Percentiles rank a stretch among this genome's conserved stretches.
These are phyloP conservation scores for Hypericum perforatum DNA, from an alignment of 345 rosid species.

Conservation along the genomic window DNA sequence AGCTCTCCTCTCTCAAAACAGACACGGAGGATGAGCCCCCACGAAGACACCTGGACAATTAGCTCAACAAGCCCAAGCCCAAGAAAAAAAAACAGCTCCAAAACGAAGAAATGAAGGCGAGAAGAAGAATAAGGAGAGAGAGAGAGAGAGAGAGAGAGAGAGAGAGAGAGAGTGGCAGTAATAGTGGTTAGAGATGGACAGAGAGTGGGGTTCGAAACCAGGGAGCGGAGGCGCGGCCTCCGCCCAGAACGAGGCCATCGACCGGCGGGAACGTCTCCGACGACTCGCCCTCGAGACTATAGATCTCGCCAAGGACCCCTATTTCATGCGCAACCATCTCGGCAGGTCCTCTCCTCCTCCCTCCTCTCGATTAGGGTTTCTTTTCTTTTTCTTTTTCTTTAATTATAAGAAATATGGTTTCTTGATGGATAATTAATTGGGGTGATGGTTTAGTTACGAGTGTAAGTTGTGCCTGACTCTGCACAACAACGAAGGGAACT, in stretches of 20 bases:
- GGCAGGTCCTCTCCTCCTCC: constrained; percentile 47
- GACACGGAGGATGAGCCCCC: too few species aligned
- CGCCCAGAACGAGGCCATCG: constrained; percentile 89
- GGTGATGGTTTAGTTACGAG: constrained; percentile 58
- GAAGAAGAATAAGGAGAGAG: too few species aligned
- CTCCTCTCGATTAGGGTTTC: neutral
- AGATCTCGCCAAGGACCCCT: constrained; percentile 95
- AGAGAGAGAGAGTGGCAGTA: neutral
- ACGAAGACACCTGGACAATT: too few species aligned
- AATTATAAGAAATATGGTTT: too few species aligned
- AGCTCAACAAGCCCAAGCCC: too few species aligned
- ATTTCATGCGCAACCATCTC: constrained; percentile 97
- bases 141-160: neutral
- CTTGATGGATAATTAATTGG: constrained; percentile 6
- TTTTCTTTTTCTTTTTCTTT: neutral
- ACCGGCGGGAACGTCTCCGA: constrained; percentile 96
- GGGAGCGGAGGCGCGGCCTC: constrained; percentile 99
- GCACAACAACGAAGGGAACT: constrained; percentile 99
- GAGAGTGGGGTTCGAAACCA: constrained; percentile 98
- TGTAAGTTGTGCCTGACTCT: constrained; percentile 94
- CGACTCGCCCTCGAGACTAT: constrained; percentile 93
- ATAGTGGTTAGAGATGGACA: constrained; percentile 43
- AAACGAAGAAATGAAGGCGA: too few species aligned
- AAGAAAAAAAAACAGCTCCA: too few species aligned
- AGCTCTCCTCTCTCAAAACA: too few species aligned